Percentiles rank a stretch among this genome's conserved stretches.
These are phyloP conservation scores for Loxodes magnus DNA, from an alignment of 73 alveolate genomes.

Conservation along the genomic window DNA sequence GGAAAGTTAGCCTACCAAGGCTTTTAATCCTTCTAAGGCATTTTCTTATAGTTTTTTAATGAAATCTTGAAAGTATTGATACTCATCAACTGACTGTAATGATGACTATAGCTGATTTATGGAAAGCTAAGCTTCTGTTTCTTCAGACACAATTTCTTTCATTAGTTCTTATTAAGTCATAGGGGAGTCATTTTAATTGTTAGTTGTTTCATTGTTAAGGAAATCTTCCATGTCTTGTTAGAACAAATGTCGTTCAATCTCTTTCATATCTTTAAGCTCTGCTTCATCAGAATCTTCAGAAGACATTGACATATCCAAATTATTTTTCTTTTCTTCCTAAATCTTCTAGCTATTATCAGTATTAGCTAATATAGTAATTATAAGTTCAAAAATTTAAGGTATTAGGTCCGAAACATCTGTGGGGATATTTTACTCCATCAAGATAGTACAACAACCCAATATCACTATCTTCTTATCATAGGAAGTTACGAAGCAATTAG, in stretches of 20 bases:
- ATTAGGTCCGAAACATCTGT: too few relatives aligned
- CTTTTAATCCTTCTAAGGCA: not conserved
- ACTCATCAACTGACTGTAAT: constrained; percentile 3
- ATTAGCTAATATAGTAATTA: too few relatives aligned
- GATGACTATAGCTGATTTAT: not conserved
- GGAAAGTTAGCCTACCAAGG: not conserved
- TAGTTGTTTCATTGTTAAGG: not conserved
- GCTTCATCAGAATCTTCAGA: not conserved
- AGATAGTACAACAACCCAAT: not conserved
- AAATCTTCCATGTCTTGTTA: not conserved
- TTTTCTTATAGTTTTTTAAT: not conserved
- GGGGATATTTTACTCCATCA: not conserved
- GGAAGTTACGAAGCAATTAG: not conserved
- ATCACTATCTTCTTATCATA: not conserved
- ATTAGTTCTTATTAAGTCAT: not conserved
- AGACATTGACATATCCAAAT: not conserved
- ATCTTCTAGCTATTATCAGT: too few relatives aligned
- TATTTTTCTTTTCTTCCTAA: not conserved
- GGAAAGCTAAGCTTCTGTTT: constrained; percentile 6
- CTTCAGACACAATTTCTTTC: constrained; percentile 3
- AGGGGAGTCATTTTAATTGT: not conserved
- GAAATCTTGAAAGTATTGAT: not conserved
- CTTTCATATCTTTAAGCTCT: not conserved
- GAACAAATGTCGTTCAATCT: not conserved
- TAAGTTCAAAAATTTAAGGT: too few relatives aligned